Percentiles rank a stretch among this genome's conserved stretches.
Conservation (phyloP, 441 rosid species). For the Breynia disticha region DNA sequence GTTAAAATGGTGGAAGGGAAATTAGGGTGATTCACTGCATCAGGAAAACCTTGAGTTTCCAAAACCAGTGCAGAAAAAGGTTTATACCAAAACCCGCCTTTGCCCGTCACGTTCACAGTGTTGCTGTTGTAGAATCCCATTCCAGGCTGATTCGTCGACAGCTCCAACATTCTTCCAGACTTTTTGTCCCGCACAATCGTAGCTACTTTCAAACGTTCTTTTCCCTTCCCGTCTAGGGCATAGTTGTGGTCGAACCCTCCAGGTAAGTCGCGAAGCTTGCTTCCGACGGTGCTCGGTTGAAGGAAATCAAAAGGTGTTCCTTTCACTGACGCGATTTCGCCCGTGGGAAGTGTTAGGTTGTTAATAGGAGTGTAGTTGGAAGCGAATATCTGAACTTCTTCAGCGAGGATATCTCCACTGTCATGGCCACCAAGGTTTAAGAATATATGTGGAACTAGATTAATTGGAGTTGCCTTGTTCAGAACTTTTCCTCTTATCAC, state of each 20-base stretch:
- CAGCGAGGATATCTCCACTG: conserved; percentile 53
- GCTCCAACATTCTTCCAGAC: conserved; percentile 54
- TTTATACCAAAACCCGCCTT: conserved; percentile 49
- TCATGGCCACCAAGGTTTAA: conserved; percentile 83
- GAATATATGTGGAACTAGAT: conserved; percentile 69
- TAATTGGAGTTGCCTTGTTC: conserved; percentile 69
- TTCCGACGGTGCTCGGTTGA: conserved; percentile 29
- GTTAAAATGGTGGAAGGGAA: conserved; percentile 60
- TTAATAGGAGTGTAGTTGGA: conserved; percentile 56
- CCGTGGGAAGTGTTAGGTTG: conserved; percentile 25
- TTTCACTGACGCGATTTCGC: not conserved
- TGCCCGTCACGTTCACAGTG: conserved; percentile 40
- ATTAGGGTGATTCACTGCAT: conserved; percentile 54
- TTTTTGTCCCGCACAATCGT: conserved; percentile 41
- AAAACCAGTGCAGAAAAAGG: conserved; percentile 53
- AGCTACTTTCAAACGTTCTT: conserved; percentile 23
- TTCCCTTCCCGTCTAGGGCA: conserved; percentile 32
- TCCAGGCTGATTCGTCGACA: conserved; percentile 59
- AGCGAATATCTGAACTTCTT: conserved; percentile 47
- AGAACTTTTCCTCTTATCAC: conserved; percentile 51
- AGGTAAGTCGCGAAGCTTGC: conserved; percentile 39
- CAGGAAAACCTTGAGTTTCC: conserved; percentile 77
- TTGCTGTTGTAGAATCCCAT: conserved; percentile 67
- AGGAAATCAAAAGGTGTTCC: conserved; percentile 51
- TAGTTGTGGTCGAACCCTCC: conserved; percentile 70